phyloP scores from a whole-genome alignment of 129 eudicot genomes.

The Deinandra increscens region DNA sequence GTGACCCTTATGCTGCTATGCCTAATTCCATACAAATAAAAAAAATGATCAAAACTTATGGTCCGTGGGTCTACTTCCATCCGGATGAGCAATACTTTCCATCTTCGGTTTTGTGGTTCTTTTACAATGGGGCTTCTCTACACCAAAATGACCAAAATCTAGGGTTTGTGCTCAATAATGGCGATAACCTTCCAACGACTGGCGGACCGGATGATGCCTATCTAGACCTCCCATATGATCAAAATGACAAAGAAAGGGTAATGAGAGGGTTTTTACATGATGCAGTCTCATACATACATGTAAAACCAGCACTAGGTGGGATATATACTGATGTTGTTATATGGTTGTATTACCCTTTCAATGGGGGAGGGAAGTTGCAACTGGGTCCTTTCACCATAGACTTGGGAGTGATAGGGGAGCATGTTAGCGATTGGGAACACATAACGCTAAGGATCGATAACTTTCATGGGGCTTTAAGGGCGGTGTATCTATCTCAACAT shows the following conservation, averaged over 20 bases:
- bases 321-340: constrained; percentile 40
- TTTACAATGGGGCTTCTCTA: constrained; percentile 34
- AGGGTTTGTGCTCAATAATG: constrained; percentile 8
- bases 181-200: constrained; percentile 34
- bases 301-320: constrained; percentile 34
- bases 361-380: constrained; percentile 42
- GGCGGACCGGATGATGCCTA: constrained; percentile 31
- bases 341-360: constrained; percentile 58
- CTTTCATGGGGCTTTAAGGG: constrained; percentile 31
- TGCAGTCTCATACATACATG: constrained; percentile 33
- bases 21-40: constrained; percentile 32
- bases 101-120: constrained; percentile 41
- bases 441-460: constrained; percentile 41
- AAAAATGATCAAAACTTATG: constrained; percentile 25
- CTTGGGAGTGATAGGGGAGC: constrained; percentile 41
- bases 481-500: constrained; percentile 41
- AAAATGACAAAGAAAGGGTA: constrained; percentile 17
- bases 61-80: constrained; percentile 39
- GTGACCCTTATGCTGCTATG: constrained; percentile 22
- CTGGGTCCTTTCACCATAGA: constrained; percentile 29
- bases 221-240: constrained; percentile 38
- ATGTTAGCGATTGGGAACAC: constrained; percentile 60
- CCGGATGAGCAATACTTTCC: constrained; percentile 40
- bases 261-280: constrained; percentile 24
- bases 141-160: constrained; percentile 19